Conservation (phyloP, 768 basidiomycete species). For the Phlebiopsis gigantea region DNA sequence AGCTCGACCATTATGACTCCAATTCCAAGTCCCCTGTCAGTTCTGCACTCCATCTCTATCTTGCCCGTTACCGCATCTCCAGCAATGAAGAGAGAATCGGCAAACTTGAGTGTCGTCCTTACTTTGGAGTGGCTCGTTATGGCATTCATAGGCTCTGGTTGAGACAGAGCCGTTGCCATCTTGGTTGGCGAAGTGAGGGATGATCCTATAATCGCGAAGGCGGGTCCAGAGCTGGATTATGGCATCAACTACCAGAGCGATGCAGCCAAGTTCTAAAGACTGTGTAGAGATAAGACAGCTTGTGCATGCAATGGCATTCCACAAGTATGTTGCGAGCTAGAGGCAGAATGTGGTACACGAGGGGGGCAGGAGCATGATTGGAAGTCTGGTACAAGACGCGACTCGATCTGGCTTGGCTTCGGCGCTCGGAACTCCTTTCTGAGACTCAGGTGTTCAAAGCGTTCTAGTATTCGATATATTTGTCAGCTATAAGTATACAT, state of each 20-base stretch:
- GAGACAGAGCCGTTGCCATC: slow-evolving; percentile 12
- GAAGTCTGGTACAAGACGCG: too few relatives aligned
- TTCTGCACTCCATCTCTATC: slow-evolving; percentile 74
- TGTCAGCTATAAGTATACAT: too few relatives aligned
- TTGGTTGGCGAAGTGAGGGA: background rate
- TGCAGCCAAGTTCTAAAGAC: too few relatives aligned
- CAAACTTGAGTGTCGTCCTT: slow-evolving; percentile 57
- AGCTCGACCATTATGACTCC: slow-evolving; percentile 75
- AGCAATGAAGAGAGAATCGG: slow-evolving; percentile 58
- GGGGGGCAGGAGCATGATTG: too few relatives aligned
- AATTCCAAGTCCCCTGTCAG: slow-evolving; percentile 69
- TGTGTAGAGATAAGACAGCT: too few relatives aligned
- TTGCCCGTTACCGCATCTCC: slow-evolving; percentile 66
- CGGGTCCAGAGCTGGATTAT: background rate
- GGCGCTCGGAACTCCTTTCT: too few relatives aligned
- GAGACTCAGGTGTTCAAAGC: too few relatives aligned
- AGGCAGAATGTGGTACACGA: too few relatives aligned
- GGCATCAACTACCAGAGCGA: slow-evolving; percentile 3
- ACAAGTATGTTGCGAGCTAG: too few relatives aligned
- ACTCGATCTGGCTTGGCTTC: too few relatives aligned
- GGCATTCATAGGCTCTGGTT: slow-evolving; percentile 72
- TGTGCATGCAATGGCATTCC: too few relatives aligned
- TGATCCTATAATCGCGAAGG: background rate
- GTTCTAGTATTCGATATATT: too few relatives aligned
- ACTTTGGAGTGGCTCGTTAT: slow-evolving; percentile 76